Conservation (phyloP, 768 basidiomycete genomes). For the Kwoniella pini region DNA sequence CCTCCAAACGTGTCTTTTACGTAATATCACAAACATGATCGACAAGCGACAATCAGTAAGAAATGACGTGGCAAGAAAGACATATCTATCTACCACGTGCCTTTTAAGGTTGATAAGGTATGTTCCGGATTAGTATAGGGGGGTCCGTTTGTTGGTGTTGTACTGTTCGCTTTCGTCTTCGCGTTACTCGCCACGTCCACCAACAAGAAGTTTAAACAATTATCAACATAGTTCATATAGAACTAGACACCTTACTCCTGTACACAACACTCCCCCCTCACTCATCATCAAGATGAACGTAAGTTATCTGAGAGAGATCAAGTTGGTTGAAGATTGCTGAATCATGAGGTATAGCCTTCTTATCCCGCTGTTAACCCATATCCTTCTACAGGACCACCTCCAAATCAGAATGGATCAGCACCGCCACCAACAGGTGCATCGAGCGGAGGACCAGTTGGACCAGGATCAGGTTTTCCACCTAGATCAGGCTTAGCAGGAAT, state of each 20-base stretch:
- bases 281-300: conserved; percentile 16
- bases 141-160: neutral
- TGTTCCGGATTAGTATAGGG: neutral
- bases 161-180: neutral
- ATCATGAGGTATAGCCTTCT: no score
- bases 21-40: neutral
- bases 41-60: no score
- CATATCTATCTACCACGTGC: neutral
- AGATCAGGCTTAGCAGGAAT: conserved; percentile 48
- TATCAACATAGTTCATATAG: neutral
- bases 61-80: neutral
- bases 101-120: neutral
- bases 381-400: conserved; percentile 2
- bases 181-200: neutral
- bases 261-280: neutral
- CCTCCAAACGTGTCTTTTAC: neutral
- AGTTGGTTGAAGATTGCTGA: no score
- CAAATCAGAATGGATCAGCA: neutral
- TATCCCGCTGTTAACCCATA: conserved; percentile 17
- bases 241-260: neutral
- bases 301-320: no score
- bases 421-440: conserved; percentile 17
- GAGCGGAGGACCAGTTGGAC: conserved; percentile 31
- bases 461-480: conserved; percentile 52
- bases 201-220: neutral